A percentile compares a stretch with the other conserved stretches of the same genome.
Evolutionary conservation across 495 filamentous ascomycete genomes (phyloP).

Genomic region (Hypoxylon fragiforme): DNA sequence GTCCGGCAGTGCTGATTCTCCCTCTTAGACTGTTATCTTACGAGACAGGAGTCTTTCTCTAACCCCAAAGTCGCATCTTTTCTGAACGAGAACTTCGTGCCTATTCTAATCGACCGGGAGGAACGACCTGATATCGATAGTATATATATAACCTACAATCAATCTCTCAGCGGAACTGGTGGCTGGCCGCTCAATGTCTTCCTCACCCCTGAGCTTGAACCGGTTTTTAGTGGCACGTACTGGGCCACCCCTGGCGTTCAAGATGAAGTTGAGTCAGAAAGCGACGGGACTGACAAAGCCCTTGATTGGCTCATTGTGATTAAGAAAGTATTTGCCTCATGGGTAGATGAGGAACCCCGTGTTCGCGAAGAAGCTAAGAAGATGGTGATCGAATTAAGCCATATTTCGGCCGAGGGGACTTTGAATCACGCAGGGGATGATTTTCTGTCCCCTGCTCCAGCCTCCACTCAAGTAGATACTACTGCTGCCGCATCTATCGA

Average conservation of each 20-base stretch:
- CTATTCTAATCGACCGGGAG: constrained; percentile 91
- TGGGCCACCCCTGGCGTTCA: constrained; percentile 81
- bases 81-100: constrained; percentile 86
- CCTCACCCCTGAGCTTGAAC: constrained; percentile 87
- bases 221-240: constrained; percentile 95
- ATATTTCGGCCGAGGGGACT: constrained; percentile 86
- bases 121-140: constrained; percentile 94
- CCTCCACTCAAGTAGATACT: constrained; percentile 7
- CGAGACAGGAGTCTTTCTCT: constrained; percentile 92
- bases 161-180: constrained; percentile 87
- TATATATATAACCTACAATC: constrained; percentile 98
- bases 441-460: constrained; percentile 6
- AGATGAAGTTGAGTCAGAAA: constrained; percentile 43
- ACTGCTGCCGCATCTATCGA: constrained; percentile 10
- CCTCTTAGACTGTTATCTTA: constrained; percentile 79
- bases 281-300: constrained; percentile 30
- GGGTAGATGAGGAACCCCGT: constrained; percentile 79
- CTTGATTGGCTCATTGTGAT: constrained; percentile 67
- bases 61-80: constrained; percentile 77
- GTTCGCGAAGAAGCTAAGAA: constrained; percentile 81
- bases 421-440: constrained; percentile 52
- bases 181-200: constrained; percentile 98
- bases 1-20: constrained; percentile 8
- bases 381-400: constrained; percentile 75
- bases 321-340: constrained; percentile 76